Conservation (phyloP, 495 filamentous ascomycete genomes). For the Staphylotrichum tortipilum region DNA sequence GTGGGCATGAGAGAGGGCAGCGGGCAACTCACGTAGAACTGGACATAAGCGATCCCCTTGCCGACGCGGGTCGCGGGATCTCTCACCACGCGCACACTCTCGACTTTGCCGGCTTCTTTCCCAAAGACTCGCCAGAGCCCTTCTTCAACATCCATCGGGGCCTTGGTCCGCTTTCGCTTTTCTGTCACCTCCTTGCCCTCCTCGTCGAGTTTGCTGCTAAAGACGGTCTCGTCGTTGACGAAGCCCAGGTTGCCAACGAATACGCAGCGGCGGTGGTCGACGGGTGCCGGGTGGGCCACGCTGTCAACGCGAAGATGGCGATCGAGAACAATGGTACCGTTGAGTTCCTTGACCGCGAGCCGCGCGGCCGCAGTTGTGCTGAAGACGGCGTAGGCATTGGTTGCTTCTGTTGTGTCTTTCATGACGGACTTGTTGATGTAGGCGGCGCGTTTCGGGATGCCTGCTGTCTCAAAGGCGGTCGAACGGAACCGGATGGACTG, state of each 20-base stretch:
- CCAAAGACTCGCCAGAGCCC: constrained; percentile 86
- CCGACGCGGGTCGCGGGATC: constrained; percentile 85
- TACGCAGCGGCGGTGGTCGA: constrained; percentile 80
- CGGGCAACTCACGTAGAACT: constrained; percentile 56
- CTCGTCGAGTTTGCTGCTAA: constrained; percentile 51
- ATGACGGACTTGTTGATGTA: constrained; percentile 75
- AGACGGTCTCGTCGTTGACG: constrained; percentile 69
- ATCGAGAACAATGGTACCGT: constrained; percentile 74
- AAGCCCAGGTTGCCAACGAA: constrained; percentile 97
- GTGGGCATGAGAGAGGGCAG: background rate
- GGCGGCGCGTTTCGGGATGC: constrained; percentile 83
- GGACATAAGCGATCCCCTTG: constrained; percentile 96
- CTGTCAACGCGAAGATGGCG: constrained; percentile 86
- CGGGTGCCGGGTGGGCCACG: constrained; percentile 74
- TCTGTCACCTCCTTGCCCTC: constrained; percentile 39
- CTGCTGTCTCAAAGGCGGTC: constrained; percentile 63
- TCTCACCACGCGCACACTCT: constrained; percentile 88
- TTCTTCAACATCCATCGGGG: constrained; percentile 87
- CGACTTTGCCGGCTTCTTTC: constrained; percentile 65
- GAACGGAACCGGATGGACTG: constrained; percentile 91
- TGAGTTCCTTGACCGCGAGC: constrained; percentile 66
- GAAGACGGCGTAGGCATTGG: constrained; percentile 92
- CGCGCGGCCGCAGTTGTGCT: constrained; percentile 61
- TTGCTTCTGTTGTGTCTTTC: constrained; percentile 81
- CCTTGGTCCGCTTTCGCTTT: constrained; percentile 54